These are phyloP conservation scores for Linanthus parryae DNA, from an alignment of 148 eudicot genomes.

Conservation along the genomic window DNA sequence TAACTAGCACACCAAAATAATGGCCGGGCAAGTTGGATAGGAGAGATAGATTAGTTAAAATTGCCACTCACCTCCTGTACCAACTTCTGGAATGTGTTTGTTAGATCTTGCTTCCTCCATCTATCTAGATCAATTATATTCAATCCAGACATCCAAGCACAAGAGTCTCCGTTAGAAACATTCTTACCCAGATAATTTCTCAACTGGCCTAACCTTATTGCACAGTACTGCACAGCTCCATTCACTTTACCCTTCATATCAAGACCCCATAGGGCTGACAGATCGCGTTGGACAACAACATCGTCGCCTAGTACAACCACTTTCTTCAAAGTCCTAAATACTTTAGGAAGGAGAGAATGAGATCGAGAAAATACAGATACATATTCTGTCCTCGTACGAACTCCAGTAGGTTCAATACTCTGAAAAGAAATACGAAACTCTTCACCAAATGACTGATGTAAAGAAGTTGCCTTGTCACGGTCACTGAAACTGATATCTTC, in stretches of 20 bases:
- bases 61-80: conserved; percentile 56
- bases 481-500: conserved; percentile 46
- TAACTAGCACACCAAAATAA: too few relatives aligned
- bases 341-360: conserved; percentile 70
- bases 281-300: conserved; percentile 73
- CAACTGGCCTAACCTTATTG: conserved; percentile 56
- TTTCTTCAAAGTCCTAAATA: conserved; percentile 61
- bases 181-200: conserved; percentile 41
- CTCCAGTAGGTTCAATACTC: conserved; percentile 36
- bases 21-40: too few relatives aligned
- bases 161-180: conserved; percentile 39
- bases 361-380: conserved; percentile 71
- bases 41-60: conserved; percentile 1
- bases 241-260: conserved; percentile 73
- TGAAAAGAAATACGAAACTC: conserved; percentile 75
- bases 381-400: conserved; percentile 51
- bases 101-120: conserved; percentile 72
- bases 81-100: conserved; percentile 48
- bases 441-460: conserved; percentile 51
- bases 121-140: conserved; percentile 72
- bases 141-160: conserved; percentile 94
- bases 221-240: conserved; percentile 74
- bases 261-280: conserved; percentile 71
- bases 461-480: conserved; percentile 17
- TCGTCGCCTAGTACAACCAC: conserved; percentile 87